Conservation (phyloP, 768 basidiomycete species). For the Boletus reticulatus region DNA sequence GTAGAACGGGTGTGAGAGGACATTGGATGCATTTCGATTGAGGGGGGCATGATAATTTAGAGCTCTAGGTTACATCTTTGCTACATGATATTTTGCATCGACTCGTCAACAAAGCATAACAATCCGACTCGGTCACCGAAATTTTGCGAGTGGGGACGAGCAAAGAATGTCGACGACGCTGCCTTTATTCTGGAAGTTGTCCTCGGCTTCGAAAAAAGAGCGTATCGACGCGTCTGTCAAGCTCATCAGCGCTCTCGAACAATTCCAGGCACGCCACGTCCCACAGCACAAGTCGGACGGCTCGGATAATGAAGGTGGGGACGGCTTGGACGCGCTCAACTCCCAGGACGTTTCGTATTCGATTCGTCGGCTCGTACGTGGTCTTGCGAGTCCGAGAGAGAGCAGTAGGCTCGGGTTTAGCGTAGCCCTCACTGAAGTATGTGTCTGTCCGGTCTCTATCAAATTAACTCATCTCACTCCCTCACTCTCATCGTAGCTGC, state of each 20-base stretch:
- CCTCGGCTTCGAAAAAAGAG: constrained; percentile 74
- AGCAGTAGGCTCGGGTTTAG: constrained; percentile 94
- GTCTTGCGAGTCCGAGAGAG: constrained; percentile 89
- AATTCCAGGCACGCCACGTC: constrained; percentile 72
- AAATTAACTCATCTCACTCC: background rate
- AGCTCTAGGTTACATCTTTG: too few species aligned
- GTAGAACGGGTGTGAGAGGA: constrained; percentile 61
- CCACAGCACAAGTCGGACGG: constrained; percentile 43
- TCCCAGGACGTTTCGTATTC: constrained; percentile 93
- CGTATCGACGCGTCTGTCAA: constrained; percentile 85
- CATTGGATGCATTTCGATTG: constrained; percentile 70
- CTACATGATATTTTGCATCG: too few species aligned
- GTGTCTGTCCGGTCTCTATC: constrained; percentile 18
- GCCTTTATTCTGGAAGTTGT: constrained; percentile 92
- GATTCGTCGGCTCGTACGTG: constrained; percentile 80
- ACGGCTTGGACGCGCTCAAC: constrained; percentile 65
- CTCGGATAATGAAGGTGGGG: constrained; percentile 43
- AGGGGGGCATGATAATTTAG: background rate
- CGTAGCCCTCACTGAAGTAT: constrained; percentile 91
- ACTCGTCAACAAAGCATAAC: constrained; percentile 26
- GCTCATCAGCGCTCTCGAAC: constrained; percentile 76
- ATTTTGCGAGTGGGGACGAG: constrained; percentile 5
- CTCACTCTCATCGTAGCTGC: constrained; percentile 50
- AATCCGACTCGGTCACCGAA: constrained; percentile 13
- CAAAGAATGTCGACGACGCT: constrained; percentile 76